Base-by-base conservation (phyloP, 192 early-diverging fungal genomes). In the Coemansia sp. region DNA sequence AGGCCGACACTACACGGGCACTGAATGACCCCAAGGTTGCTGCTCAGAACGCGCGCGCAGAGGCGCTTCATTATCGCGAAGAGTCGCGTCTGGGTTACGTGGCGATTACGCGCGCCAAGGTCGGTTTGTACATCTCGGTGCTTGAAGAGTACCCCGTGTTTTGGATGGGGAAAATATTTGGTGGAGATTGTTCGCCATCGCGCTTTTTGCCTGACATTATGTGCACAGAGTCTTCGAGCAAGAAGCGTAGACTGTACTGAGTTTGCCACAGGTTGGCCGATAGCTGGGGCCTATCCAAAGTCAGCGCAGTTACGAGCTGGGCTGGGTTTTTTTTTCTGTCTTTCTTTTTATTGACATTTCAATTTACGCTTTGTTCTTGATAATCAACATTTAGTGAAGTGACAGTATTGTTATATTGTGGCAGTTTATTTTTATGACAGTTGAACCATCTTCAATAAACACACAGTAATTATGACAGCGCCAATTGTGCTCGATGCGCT, bases 51-150 rank as follows among this genome's bases (percentile, higher is more conserved):
- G 4, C 18, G 16, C 22, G 22, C 0, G 64, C 57, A 3, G 23
- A 56, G 29, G 40, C 19, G 5, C 60, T 67, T 49, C 75, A 78
- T 44, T 79, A 55, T 27, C 63, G 67, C 48, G 77, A 80, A 6
- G 77, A 80, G 53, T 67, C 71, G 0, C 58, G 71, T 3, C 55
- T 80, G 23, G 77, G 71, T 0, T 80, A 80, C 35, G 77, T 80
- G 14, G 77, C 77, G 4, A 70, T 73, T 53, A 73, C 77, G 12
- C 59, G 77, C 0, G 71, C 77, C 6, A 65, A 70, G 29, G 24
- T 25, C 6, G 77, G 71, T 0, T 44, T 80, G 40, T 73, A 73
- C n/a, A 78, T 72, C 49, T 65, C 75, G 4, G 65, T 67, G 33
- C 62, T 69, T n/a, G 31, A 54, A 11, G 3, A 43, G 21, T 72